These are phyloP conservation scores for Heliocybe sulcata DNA, from an alignment of 1,284 basidiomycete genomes.

Conservation along the genomic window DNA sequence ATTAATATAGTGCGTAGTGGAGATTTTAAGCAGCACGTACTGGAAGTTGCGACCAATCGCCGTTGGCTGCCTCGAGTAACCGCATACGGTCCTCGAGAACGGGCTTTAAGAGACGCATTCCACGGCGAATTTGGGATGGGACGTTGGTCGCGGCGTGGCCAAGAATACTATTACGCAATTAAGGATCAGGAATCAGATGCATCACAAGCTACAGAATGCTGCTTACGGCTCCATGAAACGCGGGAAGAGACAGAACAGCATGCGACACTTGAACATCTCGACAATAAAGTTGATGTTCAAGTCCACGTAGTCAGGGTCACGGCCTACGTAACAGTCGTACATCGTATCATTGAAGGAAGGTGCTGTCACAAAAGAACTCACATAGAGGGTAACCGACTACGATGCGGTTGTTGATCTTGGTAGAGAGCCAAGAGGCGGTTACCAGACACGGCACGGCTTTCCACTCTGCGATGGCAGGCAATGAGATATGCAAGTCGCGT, in stretches of 20 bases:
- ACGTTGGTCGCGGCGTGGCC: background rate
- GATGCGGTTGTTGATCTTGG: too few relatives aligned
- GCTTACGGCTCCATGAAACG: constrained; percentile 8
- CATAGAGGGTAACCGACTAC: too few relatives aligned
- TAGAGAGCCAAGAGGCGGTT: too few relatives aligned
- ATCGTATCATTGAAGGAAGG: too few relatives aligned
- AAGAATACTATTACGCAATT: constrained; percentile 2
- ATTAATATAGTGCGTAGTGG: background rate
- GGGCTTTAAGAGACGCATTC: background rate
- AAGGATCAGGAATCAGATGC: background rate
- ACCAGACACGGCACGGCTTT: too few relatives aligned
- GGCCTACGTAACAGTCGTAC: constrained; percentile 5
- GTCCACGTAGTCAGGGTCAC: constrained; percentile 25
- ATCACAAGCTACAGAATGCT: background rate
- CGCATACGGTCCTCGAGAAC: constrained; percentile 11
- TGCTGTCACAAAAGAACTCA: too few relatives aligned
- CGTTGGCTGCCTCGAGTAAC: constrained; percentile 9
- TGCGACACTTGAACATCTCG: constrained; percentile 9
- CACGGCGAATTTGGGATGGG: too few relatives aligned
- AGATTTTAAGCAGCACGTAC: constrained; percentile 7
- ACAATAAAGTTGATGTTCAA: constrained; percentile 10
- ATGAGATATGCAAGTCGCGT: too few relatives aligned
- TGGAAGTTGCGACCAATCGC: constrained; percentile 15
- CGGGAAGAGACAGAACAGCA: constrained; percentile 14
- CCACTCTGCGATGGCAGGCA: too few relatives aligned